A percentile compares a stretch with the other conserved stretches of the same genome.
These are phyloP conservation scores for Kwoniella botswanensis DNA, from an alignment of 768 basidiomycete genomes.

Conservation along the genomic window DNA sequence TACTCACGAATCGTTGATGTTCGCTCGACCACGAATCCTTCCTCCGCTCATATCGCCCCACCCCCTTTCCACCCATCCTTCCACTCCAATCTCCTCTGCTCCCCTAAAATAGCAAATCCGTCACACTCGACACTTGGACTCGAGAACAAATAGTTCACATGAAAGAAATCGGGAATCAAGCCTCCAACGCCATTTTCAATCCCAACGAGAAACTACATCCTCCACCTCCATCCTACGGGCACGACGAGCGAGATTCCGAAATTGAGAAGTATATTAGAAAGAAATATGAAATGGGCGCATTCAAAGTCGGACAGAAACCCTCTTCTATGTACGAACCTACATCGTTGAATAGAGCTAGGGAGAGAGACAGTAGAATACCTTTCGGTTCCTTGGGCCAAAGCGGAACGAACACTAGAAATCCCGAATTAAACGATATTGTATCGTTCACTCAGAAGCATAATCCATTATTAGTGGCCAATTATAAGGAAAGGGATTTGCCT, in stretches of 20 bases:
- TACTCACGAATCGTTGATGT: too few relatives aligned
- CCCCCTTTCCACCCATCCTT: neutral
- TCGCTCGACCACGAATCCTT: too few relatives aligned
- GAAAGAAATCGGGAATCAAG: constrained; percentile 78
- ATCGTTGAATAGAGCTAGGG: constrained; percentile 40
- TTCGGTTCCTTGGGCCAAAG: neutral
- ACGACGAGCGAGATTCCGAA: constrained; percentile 78
- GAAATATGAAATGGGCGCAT: constrained; percentile 61
- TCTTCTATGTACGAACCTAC: constrained; percentile 25
- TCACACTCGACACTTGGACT: constrained; percentile 71
- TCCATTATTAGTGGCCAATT: neutral
- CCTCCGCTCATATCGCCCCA: neutral
- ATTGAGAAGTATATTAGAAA: constrained; percentile 88
- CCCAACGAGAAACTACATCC: constrained; percentile 81
- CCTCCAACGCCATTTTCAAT: constrained; percentile 79
- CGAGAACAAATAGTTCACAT: constrained; percentile 62
- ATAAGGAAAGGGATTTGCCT: constrained; percentile 43
- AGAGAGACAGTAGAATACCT: constrained; percentile 30
- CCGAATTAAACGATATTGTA: constrained; percentile 50
- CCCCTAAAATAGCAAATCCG: constrained; percentile 74
- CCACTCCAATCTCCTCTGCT: neutral
- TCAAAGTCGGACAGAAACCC: constrained; percentile 34
- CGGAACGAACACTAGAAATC: constrained; percentile 36
- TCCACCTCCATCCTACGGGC: constrained; percentile 72
- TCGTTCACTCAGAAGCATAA: constrained; percentile 4